These are phyloP conservation scores for Fusarium robinianum DNA, from an alignment of 2,329 filamentous ascomycete species.

Conservation along the genomic window DNA sequence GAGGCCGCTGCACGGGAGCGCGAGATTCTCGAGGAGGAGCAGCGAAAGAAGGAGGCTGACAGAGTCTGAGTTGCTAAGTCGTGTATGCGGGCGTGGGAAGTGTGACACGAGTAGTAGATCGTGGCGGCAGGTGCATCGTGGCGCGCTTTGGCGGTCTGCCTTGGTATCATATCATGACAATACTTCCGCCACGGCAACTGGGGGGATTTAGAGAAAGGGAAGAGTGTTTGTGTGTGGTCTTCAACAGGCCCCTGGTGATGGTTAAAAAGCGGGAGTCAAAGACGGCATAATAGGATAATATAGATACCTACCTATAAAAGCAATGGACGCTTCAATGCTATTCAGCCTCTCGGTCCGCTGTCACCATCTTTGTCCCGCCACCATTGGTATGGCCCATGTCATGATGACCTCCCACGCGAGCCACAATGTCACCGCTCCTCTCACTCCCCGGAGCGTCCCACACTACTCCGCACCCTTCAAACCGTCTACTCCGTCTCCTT, in stretches of 20 bases:
- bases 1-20: conserved; percentile 69
- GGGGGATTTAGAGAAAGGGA: conserved; percentile 1
- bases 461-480: too few relatives aligned
- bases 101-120: conserved; percentile 10
- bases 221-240: conserved; percentile 17
- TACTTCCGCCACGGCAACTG: too few relatives aligned
- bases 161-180: too few relatives aligned
- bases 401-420: too few relatives aligned
- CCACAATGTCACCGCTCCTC: too few relatives aligned
- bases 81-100: conserved; percentile 23
- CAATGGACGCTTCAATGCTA: too few relatives aligned
- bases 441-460: too few relatives aligned
- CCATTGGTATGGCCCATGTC: too few relatives aligned
- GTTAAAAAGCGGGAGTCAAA: conserved; percentile 14
- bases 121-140: conserved; percentile 1
- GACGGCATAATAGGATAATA: conserved; percentile 26
- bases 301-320: conserved; percentile 18
- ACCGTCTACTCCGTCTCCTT: too few relatives aligned
- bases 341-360: neutral
- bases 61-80: too few relatives aligned
- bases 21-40: conserved; percentile 65
- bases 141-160: conserved; percentile 14
- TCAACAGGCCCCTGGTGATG: conserved; percentile 31
- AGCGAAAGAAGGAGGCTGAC: conserved; percentile 53
- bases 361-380: conserved; percentile 14